These are phyloP conservation scores for Boletellus ananiceps DNA, from an alignment of 768 basidiomycete genomes.

Conservation along the genomic window DNA sequence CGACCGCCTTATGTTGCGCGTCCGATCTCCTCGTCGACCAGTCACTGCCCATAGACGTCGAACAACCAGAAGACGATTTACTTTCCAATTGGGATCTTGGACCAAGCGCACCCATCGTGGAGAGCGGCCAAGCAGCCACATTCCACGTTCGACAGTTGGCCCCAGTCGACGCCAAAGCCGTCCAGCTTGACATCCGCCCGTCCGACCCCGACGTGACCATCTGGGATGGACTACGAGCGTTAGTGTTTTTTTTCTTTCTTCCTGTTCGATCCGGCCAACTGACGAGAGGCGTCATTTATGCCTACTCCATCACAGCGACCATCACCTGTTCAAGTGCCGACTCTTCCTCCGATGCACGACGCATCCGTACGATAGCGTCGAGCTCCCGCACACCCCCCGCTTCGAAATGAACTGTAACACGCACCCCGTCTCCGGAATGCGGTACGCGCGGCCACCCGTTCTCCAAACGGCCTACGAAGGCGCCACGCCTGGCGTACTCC, in stretches of 20 bases:
- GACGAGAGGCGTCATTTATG: neutral
- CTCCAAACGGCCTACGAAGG: constrained; percentile 17
- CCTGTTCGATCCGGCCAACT: too few relatives aligned
- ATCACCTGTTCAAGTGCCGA: constrained; percentile 22
- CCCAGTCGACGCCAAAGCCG: constrained; percentile 2
- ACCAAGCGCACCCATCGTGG: neutral
- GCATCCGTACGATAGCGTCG: constrained; percentile 6
- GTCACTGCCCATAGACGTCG: neutral
- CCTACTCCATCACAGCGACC: constrained; percentile 3
- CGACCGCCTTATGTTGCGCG: neutral
- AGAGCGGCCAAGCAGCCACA: neutral
- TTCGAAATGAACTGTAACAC: constrained; percentile 24
- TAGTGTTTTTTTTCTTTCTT: constrained; percentile 1
- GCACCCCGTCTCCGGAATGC: constrained; percentile 1
- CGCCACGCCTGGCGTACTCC: neutral
- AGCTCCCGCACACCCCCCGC: constrained; percentile 5
- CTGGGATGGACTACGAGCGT: constrained; percentile 24
- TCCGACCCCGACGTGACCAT: constrained; percentile 18
- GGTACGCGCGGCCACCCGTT: neutral
- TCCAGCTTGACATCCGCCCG: constrained; percentile 13
- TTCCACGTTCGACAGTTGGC: neutral
- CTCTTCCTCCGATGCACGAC: constrained; percentile 20
- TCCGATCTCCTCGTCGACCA: neutral
- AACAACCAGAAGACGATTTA: neutral
- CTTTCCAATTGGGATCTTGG: neutral